Base-by-base conservation (phyloP, 495 filamentous ascomycete species). In the Daldinia vernicosa region DNA sequence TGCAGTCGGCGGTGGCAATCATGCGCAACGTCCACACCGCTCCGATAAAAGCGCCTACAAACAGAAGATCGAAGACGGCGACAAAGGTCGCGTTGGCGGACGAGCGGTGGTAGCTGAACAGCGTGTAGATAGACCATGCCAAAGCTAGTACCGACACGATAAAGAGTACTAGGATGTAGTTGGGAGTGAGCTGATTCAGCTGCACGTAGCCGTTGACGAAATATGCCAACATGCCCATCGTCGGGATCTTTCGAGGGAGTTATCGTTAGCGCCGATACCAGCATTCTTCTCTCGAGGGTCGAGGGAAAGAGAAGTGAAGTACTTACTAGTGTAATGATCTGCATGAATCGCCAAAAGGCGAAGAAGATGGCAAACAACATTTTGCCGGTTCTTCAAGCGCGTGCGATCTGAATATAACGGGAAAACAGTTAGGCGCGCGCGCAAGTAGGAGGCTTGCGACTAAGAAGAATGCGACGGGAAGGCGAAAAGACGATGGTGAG, bases 101-200 rank as follows among this genome's bases (percentile, higher is more conserved):
- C 43, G 90, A 89, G 33, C 91, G 90, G 74, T 89, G 86, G 82
- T 93, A 93, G 67, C 86, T 86, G 85, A 97, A 90, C 12, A 97
- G 81, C 4, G 94, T 97, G 78, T 87, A 89, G 77, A 96, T 72
- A 43, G 87, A 84, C 93, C 93, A 97, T 75, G 89, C 92, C 32
- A 87, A 83, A 14, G 86, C 94, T 51, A 97, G 86, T 3, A 92
- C 89, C 43, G 90, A 90, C 76, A 92, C 89, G 81, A 97, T 97
- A 88, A 97, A 97, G 70, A 97, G 89, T 66, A 96, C 85, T 24
- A 97, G 89, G 80, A 96, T 90, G 82, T 89, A 92, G 70, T 83
- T 78, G 1, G 94, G 94, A 11, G 92, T 95, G 59, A 97, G 86
- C 66, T 80, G 72, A 83, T 95, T 93, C 67, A 81, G 78, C 66